These are phyloP conservation scores for Cryptococcus jaspeensis DNA, from an alignment of 1,284 basidiomycete genomes.

Conservation along the genomic window DNA sequence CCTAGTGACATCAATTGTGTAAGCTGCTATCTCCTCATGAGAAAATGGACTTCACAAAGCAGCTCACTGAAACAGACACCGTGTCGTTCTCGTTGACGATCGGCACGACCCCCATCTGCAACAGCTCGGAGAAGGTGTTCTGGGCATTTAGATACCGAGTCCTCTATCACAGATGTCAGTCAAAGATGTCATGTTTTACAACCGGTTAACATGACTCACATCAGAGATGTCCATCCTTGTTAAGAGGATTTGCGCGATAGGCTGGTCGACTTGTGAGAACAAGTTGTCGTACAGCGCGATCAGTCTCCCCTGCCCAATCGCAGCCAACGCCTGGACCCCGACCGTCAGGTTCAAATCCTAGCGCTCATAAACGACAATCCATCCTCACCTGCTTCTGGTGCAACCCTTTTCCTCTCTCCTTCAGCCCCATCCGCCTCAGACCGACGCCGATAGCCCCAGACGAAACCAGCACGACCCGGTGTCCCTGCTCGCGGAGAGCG, in stretches of 20 bases:
- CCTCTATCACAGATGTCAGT: constrained; percentile 57
- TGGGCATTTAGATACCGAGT: constrained; percentile 92
- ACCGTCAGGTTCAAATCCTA: neutral
- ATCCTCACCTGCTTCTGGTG: constrained; percentile 77
- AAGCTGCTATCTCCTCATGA: no score
- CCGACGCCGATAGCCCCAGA: constrained; percentile 97
- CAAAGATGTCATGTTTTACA: neutral
- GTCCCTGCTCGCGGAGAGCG: constrained; percentile 72
- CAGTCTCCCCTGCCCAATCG: constrained; percentile 91
- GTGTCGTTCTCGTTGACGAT: constrained; percentile 98
- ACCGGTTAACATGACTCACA: constrained; percentile 57
- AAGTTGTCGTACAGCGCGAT: constrained; percentile 97
- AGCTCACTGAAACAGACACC: constrained; percentile 83
- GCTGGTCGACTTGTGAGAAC: constrained; percentile 88
- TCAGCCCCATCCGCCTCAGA: constrained; percentile 82
- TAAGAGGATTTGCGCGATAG: constrained; percentile 90
- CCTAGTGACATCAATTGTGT: constrained; percentile 55
- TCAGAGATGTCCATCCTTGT: constrained; percentile 96
- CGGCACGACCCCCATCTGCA: constrained; percentile 85
- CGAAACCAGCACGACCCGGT: constrained; percentile 91
- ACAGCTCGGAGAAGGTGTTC: constrained; percentile 83
- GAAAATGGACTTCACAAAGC: neutral
- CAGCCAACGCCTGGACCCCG: constrained; percentile 74
- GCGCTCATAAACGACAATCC: neutral
- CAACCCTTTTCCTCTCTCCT: constrained; percentile 75